Base-by-base conservation (phyloP, 495 filamentous ascomycete species). In the Penicillium psychrofluorescens region DNA sequence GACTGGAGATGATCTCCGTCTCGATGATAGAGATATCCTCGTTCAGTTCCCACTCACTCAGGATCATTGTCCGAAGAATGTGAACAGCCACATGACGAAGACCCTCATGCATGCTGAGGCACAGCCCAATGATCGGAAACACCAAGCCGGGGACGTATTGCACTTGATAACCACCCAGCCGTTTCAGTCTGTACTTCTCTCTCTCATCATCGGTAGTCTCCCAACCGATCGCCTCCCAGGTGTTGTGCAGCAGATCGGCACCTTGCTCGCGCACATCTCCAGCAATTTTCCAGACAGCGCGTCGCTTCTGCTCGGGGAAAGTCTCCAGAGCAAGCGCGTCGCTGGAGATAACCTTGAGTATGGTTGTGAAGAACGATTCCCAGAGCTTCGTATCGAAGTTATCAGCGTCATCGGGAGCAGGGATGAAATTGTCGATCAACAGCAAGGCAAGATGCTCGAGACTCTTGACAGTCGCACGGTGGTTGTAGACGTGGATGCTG, bases 251-350 rank as follows among this genome's bases (percentile, higher is more conserved):
- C 8, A 99, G 68, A 29, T 89, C 82, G 1, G 92, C 91, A 36
- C 92, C 94, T 51, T 88, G 77, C 59, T 97, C 89, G 41, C 92
- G 75, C 40, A 99, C 88, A 72, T 99, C 92, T 14, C 92, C 94
- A 27, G 90, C 94, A 55, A 99, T 95, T 70, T 97, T 97, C 92
- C 94, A 97, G 11, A 97, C 90, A 4, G 91, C 90, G 22, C 92
- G 71, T 33, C 94, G 72, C 62, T 96, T 97, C 65, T 99, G 92
- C 64, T 97, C 94, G 0, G 94, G 88, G 60, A 96, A 97, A 0
- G 90, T 96, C 58, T 99, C 92, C 16, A 99, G 77, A 11, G 92
- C 90, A 9, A 99, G 72, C 7, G 84, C 85, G 35, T 90, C 79
- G 51, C 87, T 95, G 1, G 86, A 86, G 7, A 97, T 88, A 4